Evolutionary conservation across 352 stramenopile species (phyloP).

Genomic region (Pythium biforme): DNA sequence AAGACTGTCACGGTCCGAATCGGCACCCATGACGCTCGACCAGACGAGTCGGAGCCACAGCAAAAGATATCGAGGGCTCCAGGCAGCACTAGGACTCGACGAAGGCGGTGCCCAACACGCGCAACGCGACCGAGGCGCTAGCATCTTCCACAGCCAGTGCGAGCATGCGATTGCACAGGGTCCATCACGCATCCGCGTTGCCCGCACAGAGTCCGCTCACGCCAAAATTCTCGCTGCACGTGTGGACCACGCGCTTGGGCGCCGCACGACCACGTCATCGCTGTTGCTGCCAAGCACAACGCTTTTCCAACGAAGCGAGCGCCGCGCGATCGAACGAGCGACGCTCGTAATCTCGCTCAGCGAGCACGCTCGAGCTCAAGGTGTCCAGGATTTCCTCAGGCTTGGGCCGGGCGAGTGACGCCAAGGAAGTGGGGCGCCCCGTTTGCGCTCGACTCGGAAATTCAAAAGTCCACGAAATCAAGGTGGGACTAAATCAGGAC

Average conservation of each 20-base stretch:
- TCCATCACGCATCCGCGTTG: slow-evolving; percentile 41
- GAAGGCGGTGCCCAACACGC: slow-evolving; percentile 34
- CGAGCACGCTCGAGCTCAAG: slow-evolving; percentile 19
- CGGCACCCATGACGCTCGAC: slow-evolving; percentile 36
- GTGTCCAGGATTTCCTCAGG: not conserved
- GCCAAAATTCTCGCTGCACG: slow-evolving; percentile 42
- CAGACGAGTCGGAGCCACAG: slow-evolving; percentile 6
- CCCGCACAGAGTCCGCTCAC: slow-evolving; percentile 38
- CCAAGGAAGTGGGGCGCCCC: too few relatives aligned
- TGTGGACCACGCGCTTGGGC: slow-evolving; percentile 42
- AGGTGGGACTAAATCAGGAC: too few relatives aligned
- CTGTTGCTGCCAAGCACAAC: slow-evolving; percentile 21
- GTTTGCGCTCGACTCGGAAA: too few relatives aligned
- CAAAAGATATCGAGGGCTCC: slow-evolving; percentile 47
- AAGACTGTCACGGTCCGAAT: slow-evolving; percentile 42
- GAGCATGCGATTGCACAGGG: slow-evolving; percentile 31
- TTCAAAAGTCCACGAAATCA: too few relatives aligned
- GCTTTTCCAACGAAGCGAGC: slow-evolving; percentile 37
- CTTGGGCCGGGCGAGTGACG: not conserved
- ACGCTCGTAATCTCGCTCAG: slow-evolving; percentile 21
- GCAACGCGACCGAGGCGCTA: slow-evolving; percentile 37
- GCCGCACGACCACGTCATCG: slow-evolving; percentile 6
- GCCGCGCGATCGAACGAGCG: slow-evolving; percentile 37
- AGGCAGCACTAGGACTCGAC: slow-evolving; percentile 34
- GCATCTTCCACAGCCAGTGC: slow-evolving; percentile 56